These are phyloP conservation scores for Fusarium torreyae DNA, from an alignment of 2,329 filamentous ascomycete genomes.

Conservation along the genomic window DNA sequence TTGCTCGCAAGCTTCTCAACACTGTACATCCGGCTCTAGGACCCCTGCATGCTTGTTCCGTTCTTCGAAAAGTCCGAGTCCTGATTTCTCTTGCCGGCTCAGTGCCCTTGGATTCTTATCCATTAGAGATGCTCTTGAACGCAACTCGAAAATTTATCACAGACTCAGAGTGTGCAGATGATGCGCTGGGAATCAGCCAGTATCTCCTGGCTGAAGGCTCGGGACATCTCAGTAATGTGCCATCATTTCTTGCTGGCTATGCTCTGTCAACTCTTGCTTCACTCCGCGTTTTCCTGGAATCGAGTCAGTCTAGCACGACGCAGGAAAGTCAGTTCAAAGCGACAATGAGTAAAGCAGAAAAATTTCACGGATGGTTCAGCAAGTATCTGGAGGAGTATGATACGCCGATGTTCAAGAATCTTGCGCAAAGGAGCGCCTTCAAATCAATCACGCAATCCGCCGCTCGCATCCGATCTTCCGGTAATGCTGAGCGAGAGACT, in stretches of 20 bases:
- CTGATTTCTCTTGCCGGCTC: slow-evolving; percentile 83
- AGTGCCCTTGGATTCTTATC: slow-evolving; percentile 82
- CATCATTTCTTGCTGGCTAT: slow-evolving; percentile 86
- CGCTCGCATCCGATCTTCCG: slow-evolving; percentile 75
- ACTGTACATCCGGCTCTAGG: slow-evolving; percentile 87
- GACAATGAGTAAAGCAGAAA: slow-evolving; percentile 81
- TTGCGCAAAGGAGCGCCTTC: slow-evolving; percentile 70
- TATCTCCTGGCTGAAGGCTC: slow-evolving; percentile 83
- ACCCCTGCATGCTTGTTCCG: slow-evolving; percentile 86
- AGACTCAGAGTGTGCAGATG: slow-evolving; percentile 89
- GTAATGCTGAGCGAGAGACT: slow-evolving; percentile 77
- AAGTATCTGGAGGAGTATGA: slow-evolving; percentile 76
- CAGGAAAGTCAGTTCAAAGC: slow-evolving; percentile 86
- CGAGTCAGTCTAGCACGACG: slow-evolving; percentile 82
- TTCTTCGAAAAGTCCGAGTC: slow-evolving; percentile 88
- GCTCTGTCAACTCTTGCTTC: slow-evolving; percentile 85
- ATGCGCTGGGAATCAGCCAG: slow-evolving; percentile 87
- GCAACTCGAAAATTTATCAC: slow-evolving; percentile 83
- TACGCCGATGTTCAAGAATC: slow-evolving; percentile 66
- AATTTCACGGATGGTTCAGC: slow-evolving; percentile 85
- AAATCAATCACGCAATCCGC: slow-evolving; percentile 78
- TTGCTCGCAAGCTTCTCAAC: slow-evolving; percentile 84
- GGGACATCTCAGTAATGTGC: slow-evolving; percentile 73
- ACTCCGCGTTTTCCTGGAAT: slow-evolving; percentile 81
- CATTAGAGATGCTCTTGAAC: slow-evolving; percentile 90